A percentile compares a stretch with the other conserved stretches of the same genome.
phyloP scores from a whole-genome alignment of 768 basidiomycete species.

The Auriscalpium vulgare region DNA sequence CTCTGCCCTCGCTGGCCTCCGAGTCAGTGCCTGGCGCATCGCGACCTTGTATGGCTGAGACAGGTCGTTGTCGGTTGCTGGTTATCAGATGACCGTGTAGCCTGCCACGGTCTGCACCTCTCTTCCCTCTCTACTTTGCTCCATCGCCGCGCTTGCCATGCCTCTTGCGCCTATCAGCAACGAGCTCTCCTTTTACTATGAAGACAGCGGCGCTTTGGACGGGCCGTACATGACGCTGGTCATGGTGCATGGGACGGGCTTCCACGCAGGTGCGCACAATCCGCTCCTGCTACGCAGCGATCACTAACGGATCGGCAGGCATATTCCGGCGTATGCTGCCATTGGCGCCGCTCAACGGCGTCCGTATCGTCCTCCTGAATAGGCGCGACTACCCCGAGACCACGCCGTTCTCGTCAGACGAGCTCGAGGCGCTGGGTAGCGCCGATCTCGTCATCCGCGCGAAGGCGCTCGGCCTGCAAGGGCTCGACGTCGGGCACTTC shows the following conservation, averaged over 20 bases:
- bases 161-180: slow-evolving; percentile 1
- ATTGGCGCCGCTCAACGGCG: slow-evolving; percentile 10
- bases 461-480: slow-evolving; percentile 4
- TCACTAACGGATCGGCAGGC: slow-evolving; percentile 1
- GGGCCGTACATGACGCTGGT: slow-evolving; percentile 12
- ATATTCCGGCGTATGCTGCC: slow-evolving; percentile 16
- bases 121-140: too few species aligned
- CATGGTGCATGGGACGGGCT: slow-evolving; percentile 13
- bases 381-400: slow-evolving; percentile 19
- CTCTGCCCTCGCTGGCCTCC: too few species aligned
- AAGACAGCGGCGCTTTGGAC: slow-evolving; percentile 8
- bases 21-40: too few species aligned
- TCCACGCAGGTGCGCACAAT: slow-evolving; percentile 5
- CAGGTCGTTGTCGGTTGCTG: too few species aligned
- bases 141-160: not conserved
- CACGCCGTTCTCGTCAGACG: slow-evolving; percentile 12
- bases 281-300: too few species aligned
- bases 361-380: slow-evolving; percentile 19
- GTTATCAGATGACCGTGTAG: too few species aligned
- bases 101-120: too few species aligned
- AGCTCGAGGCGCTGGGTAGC: slow-evolving; percentile 14
- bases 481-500: slow-evolving; percentile 9
- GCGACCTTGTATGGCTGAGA: too few species aligned
- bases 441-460: slow-evolving; percentile 6
- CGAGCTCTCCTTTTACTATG: not conserved